Evolutionary conservation across 495 filamentous ascomycete genomes (phyloP).

Genomic region (Parachaetomium inaequale): DNA sequence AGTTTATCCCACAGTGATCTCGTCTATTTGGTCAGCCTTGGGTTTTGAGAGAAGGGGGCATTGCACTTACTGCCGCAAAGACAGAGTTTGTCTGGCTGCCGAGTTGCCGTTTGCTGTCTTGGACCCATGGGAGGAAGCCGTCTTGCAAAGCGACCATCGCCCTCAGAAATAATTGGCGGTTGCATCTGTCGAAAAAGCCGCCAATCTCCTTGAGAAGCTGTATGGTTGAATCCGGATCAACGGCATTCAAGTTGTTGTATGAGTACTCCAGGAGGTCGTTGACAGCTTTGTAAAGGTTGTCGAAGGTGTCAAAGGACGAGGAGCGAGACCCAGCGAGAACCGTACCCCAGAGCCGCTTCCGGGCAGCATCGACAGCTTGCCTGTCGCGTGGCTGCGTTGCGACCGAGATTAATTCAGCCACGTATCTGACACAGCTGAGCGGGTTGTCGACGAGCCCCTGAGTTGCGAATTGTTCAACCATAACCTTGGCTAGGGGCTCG

Average conservation of each 20-base stretch:
- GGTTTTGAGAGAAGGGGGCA: neutral
- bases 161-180: conserved; percentile 33
- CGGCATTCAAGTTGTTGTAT: conserved; percentile 38
- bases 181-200: conserved; percentile 40
- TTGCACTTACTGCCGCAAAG: conserved; percentile 37
- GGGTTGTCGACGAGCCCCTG: neutral
- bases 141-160: conserved; percentile 54
- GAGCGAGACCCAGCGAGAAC: conserved; percentile 40
- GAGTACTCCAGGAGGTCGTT: conserved; percentile 41
- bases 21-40: conserved; percentile 33
- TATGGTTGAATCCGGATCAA: conserved; percentile 25
- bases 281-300: conserved; percentile 56
- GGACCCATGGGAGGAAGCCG: conserved; percentile 58
- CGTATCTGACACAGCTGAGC: conserved; percentile 30
- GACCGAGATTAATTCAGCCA: conserved; percentile 35
- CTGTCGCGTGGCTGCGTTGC: conserved; percentile 48
- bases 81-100: conserved; percentile 30
- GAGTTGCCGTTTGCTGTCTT: conserved; percentile 46
- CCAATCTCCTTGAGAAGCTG: conserved; percentile 35
- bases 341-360: conserved; percentile 58
- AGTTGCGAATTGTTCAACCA: conserved; percentile 34
- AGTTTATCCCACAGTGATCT: conserved; percentile 43
- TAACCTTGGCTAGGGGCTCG: conserved; percentile 63
- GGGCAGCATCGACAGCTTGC: conserved; percentile 56
- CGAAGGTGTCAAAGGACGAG: conserved; percentile 55